Base-by-base conservation (phyloP, 139 green algal species). In the Tetradesmus obliquus region DNA sequence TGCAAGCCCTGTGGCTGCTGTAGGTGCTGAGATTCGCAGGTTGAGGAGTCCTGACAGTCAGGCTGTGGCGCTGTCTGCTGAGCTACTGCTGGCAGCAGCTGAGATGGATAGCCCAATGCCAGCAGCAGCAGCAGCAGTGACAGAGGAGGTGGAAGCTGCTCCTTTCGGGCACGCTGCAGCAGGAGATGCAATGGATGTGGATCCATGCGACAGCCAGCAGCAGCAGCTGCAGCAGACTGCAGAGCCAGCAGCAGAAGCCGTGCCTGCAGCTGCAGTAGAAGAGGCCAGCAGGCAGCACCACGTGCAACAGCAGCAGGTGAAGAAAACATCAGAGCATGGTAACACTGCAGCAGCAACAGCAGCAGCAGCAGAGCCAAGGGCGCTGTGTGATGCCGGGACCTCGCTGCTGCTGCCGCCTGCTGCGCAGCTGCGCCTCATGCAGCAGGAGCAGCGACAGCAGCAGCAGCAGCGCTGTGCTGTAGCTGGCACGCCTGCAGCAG, bases 321-420 rank as follows among this genome's bases (percentile, higher is more conserved):
- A 19, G 3, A 76, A 19, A 22, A 82, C 76, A 55, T 55, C n/a
- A 51, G 76, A 51, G 2, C 76, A 15, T 54, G 24, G 24, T 12
- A 55, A 53, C 76, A 53, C 22, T 54, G 0, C 84, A 79, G 84
- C 84, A 88, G 57, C 86, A 24, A 15, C 84, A 76, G 20, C 83
- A 88, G 83, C 55, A 66, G 55, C 82, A 72, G 55, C 55, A 54
- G 22, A 20, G 22, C n/a, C 20, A 22, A 82, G 24, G n/a, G 6
- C 76, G 1, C 1, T 53, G 13, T 53, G 24, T 55, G 76, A 51
- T 82, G 76, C 24, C 19, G 58, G 84, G 55, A 87, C 54, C 55
- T 87, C 82, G 9, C 84, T 88, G 84, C 84, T 88, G 84, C 84
- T 79, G 57, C 84, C 57, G 58, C n/a, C 57, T 17, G 84, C 84